phyloP scores from a whole-genome alignment of 2,329 filamentous ascomycete genomes.

The Xylariaceae sp. region DNA sequence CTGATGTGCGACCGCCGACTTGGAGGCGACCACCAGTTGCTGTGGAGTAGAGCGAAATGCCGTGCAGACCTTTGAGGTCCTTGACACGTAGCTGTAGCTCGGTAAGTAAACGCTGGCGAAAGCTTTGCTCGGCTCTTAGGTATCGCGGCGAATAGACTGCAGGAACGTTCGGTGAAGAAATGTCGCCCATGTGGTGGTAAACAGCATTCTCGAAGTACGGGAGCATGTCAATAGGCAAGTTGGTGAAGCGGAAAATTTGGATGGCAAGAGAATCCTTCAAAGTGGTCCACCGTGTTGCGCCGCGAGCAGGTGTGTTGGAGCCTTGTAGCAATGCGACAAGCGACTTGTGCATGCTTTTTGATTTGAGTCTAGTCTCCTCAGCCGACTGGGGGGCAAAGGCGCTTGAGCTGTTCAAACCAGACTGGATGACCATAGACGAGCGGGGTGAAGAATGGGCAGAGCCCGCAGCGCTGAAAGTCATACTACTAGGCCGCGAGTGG shows the following conservation, averaged over 20 bases:
- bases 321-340: constrained; percentile 56
- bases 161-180: constrained; percentile 4
- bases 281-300: constrained; percentile 49
- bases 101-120: constrained; percentile 47
- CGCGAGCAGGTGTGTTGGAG: constrained; percentile 41
- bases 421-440: constrained; percentile 32
- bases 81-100: constrained; percentile 50
- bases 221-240: constrained; percentile 48
- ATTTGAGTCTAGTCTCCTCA: constrained; percentile 41
- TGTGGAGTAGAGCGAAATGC: constrained; percentile 52
- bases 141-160: constrained; percentile 40
- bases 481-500: constrained; percentile 51
- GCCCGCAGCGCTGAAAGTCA: constrained; percentile 48
- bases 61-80: constrained; percentile 52
- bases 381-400: constrained; percentile 37
- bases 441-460: constrained; percentile 53
- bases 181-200: constrained; percentile 41
- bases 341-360: constrained; percentile 50
- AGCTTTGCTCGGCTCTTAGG: constrained; percentile 47
- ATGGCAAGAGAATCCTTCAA: constrained; percentile 54
- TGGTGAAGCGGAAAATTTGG: constrained; percentile 57
- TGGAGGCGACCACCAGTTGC: constrained; percentile 52
- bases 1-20: constrained; percentile 36
- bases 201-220: constrained; percentile 50
- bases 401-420: constrained; percentile 34